Percentiles rank a stretch among this genome's conserved stretches.
phyloP scores from a whole-genome alignment of 2,329 filamentous ascomycete species.

The Claviceps paspali region DNA sequence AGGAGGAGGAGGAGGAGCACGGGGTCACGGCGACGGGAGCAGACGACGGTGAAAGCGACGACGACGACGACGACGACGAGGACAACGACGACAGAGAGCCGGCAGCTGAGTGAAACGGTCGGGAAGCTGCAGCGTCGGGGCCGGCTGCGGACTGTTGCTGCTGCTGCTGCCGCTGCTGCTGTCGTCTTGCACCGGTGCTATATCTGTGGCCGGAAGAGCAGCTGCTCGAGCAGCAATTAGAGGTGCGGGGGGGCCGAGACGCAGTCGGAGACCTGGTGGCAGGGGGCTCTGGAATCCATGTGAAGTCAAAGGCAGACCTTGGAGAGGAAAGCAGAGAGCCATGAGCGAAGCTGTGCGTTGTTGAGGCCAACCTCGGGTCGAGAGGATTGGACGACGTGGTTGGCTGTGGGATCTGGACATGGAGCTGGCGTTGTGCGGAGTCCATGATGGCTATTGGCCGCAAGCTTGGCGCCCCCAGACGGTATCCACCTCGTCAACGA shows the following conservation, averaged over 20 bases:
- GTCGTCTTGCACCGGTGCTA: constrained; percentile 1
- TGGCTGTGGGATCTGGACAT: constrained; percentile 3
- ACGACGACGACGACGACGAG: not conserved
- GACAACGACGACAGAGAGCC: not conserved
- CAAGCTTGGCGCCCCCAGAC: not conserved
- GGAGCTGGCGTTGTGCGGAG: constrained; percentile 3
- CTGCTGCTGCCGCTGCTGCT: too few species aligned
- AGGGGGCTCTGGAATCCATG: constrained; percentile 3
- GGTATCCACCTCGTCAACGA: constrained; percentile 1
- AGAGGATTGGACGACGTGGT: not conserved
- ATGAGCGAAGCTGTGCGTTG: not conserved
- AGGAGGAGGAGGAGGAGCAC: not conserved
- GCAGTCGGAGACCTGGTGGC: not conserved
- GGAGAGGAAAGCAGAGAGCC: constrained; percentile 1
- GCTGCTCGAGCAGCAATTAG: not conserved
- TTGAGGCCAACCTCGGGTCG: not conserved
- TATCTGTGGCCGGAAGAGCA: constrained; percentile 1
- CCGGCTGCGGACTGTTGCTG: not conserved
- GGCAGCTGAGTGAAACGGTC: not conserved
- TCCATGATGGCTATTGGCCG: constrained; percentile 3
- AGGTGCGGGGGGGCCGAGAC: constrained; percentile 1
- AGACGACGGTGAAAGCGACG: not conserved
- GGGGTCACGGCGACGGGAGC: not conserved
- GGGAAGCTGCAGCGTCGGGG: not conserved
- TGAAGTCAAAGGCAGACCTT: constrained; percentile 4